These are phyloP conservation scores for Boeremia lycopersici DNA, from an alignment of 2,329 filamentous ascomycete species.

Conservation along the genomic window DNA sequence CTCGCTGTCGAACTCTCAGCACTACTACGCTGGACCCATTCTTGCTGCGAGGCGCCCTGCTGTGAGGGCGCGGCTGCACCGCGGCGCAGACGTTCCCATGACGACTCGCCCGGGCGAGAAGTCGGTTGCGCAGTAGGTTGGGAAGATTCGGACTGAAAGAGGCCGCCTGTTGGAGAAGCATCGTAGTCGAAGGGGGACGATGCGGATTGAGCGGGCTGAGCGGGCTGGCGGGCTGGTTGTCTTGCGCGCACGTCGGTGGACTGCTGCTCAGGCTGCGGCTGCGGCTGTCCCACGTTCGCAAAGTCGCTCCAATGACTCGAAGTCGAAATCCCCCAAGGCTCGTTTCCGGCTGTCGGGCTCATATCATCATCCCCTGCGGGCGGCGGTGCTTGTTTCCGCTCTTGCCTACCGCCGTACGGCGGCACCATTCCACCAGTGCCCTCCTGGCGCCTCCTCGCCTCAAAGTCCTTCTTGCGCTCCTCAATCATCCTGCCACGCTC, in stretches of 20 bases:
- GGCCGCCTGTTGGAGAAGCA: slow-evolving; percentile 45
- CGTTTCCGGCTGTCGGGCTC: slow-evolving; percentile 51
- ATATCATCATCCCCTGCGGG: slow-evolving; percentile 44
- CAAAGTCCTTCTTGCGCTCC: slow-evolving; percentile 26
- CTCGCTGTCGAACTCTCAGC: slow-evolving; percentile 42
- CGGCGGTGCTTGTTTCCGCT: slow-evolving; percentile 15
- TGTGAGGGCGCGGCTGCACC: slow-evolving; percentile 30
- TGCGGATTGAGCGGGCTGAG: background rate
- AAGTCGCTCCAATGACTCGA: slow-evolving; percentile 22
- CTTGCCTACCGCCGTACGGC: slow-evolving; percentile 42
- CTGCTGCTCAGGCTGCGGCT: slow-evolving; percentile 14
- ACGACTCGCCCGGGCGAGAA: slow-evolving; percentile 41
- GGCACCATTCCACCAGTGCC: slow-evolving; percentile 41
- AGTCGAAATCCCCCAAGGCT: slow-evolving; percentile 29
- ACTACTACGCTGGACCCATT: slow-evolving; percentile 26
- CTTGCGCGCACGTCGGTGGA: slow-evolving; percentile 9
- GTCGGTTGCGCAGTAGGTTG: slow-evolving; percentile 19
- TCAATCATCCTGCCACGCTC: slow-evolving; percentile 26
- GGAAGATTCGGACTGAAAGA: slow-evolving; percentile 40
- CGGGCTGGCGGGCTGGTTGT: slow-evolving; percentile 12
- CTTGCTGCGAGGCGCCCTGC: slow-evolving; percentile 17
- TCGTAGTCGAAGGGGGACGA: slow-evolving; percentile 37
- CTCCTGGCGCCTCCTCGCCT: slow-evolving; percentile 22
- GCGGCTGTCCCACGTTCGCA: slow-evolving; percentile 13
- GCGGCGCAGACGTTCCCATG: slow-evolving; percentile 54